Percentiles rank a stretch among this genome's conserved stretches.
Conservation (phyloP, 768 basidiomycete species). For the Xerocomellus intermedius region DNA sequence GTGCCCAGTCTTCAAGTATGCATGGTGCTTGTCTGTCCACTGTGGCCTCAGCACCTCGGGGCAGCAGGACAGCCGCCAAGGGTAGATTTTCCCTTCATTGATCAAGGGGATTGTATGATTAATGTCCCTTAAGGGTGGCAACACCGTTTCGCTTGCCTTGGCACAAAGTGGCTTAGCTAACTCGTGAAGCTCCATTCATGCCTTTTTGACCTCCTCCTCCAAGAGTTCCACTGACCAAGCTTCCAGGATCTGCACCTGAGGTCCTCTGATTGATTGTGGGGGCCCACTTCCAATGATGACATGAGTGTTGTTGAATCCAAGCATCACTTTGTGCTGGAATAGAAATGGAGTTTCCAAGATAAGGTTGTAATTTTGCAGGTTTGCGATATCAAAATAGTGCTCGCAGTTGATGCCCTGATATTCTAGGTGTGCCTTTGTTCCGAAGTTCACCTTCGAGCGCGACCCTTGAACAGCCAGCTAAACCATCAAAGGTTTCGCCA, state of each 20-base stretch:
- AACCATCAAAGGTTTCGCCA: slow-evolving; percentile 25
- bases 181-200: slow-evolving; percentile 2
- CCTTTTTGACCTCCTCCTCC: not conserved
- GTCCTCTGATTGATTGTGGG: slow-evolving; percentile 13
- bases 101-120: not conserved
- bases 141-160: too few species aligned
- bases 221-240: not conserved
- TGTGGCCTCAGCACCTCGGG: not conserved
- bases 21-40: not conserved
- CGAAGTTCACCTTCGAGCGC: slow-evolving; percentile 22
- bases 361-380: slow-evolving; percentile 39
- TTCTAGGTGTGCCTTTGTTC: slow-evolving; percentile 2
- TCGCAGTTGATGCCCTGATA: slow-evolving; percentile 19
- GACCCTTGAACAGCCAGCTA: slow-evolving; percentile 35
- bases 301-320: slow-evolving; percentile 26
- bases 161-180: not conserved
- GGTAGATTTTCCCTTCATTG: not conserved
- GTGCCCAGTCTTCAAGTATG: not conserved
- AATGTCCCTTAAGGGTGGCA: not conserved
- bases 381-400: slow-evolving; percentile 37
- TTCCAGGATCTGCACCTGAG: not conserved
- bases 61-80: not conserved
- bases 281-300: slow-evolving; percentile 14
- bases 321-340: slow-evolving; percentile 30
- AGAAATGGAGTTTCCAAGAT: slow-evolving; percentile 41